Evolutionary conservation across 306 rosid species (phyloP), one percentile per base, ranked within the genome.

Genomic region (Trifolium pratense): DNA sequence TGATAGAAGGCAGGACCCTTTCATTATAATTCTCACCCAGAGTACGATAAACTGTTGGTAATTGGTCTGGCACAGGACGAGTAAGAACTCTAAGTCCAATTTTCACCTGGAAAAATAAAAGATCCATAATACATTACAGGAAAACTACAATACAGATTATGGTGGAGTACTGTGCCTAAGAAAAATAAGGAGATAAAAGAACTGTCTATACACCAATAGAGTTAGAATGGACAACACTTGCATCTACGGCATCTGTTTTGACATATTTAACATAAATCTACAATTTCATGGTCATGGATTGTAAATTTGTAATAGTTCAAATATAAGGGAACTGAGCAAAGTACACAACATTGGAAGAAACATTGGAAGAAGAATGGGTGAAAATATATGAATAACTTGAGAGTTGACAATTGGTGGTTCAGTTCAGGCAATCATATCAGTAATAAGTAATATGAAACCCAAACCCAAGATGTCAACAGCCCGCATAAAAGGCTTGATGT

Each of bases 21-120:
- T 87, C 93, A 59, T 83, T 78, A 75, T 78, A 93, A 66, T 90
- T 85, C 86, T 84, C 88, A 49, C 93, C 97, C 23, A 89, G 82
- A 42, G 89, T 86, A 71, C 97, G 89, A 66, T 90, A 93, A 64
- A 90, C 11, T 26, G 89, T 75, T 9, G 97, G 96, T 66, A 93
- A 71, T 63, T 93, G 88, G 57, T 78, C 73, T 37, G 98, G 86
- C 57, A 89, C 48, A 1, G 92, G 93, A 25, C 90, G 98, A 21
- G 89, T 85, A 67, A 90, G 98, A 81, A 92, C 93, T 77, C 96
- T 87, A 51, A 92, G 96, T 29, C 75, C 97, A 66, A 93, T 89
- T 67, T 60, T 84, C 69, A 93, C 98, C 98, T 92, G 25, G 37
- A 39, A 55, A 49, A 56, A 69, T n/a, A 34, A 68, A 37, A 69